Percentiles rank a stretch among this genome's conserved stretches.
These are phyloP conservation scores for Suillus sp. DNA, from an alignment of 768 basidiomycete genomes.

Conservation along the genomic window DNA sequence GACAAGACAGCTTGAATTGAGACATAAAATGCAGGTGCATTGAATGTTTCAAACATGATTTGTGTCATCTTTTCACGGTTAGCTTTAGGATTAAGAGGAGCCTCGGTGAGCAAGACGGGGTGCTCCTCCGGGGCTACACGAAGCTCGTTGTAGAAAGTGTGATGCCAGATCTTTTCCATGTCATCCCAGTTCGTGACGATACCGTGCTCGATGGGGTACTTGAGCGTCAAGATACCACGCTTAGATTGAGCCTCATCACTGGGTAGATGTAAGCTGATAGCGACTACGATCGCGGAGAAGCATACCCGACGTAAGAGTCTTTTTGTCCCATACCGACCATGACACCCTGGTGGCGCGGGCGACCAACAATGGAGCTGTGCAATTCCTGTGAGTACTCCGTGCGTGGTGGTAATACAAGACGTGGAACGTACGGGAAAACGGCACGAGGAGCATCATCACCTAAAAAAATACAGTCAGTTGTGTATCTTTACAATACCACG, in stretches of 20 bases:
- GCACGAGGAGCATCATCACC: slow-evolving; percentile 91
- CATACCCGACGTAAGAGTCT: slow-evolving; percentile 92
- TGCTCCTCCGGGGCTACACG: slow-evolving; percentile 80
- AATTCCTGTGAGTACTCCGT: background rate
- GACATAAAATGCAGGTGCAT: slow-evolving; percentile 75
- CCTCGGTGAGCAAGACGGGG: slow-evolving; percentile 71
- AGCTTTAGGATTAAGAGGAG: slow-evolving; percentile 72
- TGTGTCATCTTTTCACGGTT: slow-evolving; percentile 79
- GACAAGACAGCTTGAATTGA: slow-evolving; percentile 75
- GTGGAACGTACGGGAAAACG: slow-evolving; percentile 84
- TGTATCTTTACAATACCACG: background rate
- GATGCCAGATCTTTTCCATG: slow-evolving; percentile 99
- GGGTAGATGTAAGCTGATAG: slow-evolving; percentile 6
- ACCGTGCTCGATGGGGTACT: slow-evolving; percentile 94
- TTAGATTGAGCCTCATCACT: slow-evolving; percentile 93
- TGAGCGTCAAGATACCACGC: slow-evolving; percentile 91
- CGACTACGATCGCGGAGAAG: slow-evolving; percentile 1
- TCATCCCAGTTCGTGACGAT: slow-evolving; percentile 99
- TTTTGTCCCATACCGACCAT: slow-evolving; percentile 98
- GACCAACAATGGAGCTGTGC: slow-evolving; percentile 88
- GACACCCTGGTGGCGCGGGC: slow-evolving; percentile 91
- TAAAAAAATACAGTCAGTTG: slow-evolving; percentile 29
- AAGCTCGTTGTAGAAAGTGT: slow-evolving; percentile 89
- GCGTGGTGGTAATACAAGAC: background rate
- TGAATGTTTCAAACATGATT: slow-evolving; percentile 82